Evolutionary conservation across 2,329 filamentous ascomycete genomes (phyloP).

Genomic region (Xylariales sp.): DNA sequence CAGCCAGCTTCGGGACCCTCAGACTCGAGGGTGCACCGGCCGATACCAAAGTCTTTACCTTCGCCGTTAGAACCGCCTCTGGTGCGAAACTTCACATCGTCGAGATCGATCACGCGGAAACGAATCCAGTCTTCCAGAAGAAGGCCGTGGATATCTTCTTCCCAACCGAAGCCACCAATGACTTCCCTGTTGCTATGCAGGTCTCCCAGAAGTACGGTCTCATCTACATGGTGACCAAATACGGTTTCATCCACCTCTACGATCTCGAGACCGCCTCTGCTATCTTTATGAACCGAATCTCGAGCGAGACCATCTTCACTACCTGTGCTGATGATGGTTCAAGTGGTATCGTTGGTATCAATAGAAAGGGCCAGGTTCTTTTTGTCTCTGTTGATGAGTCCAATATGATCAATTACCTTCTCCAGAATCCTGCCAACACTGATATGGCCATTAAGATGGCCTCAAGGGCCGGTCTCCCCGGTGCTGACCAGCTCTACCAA

Average conservation of each 20-base stretch:
- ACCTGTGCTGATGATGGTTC: conserved; percentile 80
- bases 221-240: conserved; percentile 96
- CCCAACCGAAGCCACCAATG: conserved; percentile 88
- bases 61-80: conserved; percentile 83
- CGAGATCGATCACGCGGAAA: conserved; percentile 88
- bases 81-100: conserved; percentile 97
- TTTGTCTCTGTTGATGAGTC: conserved; percentile 90
- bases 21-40: conserved; percentile 82
- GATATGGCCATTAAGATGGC: conserved; percentile 94
- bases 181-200: conserved; percentile 97
- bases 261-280: conserved; percentile 92
- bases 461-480: conserved; percentile 86
- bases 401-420: conserved; percentile 87
- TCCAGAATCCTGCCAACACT: conserved; percentile 92
- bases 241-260: conserved; percentile 98
- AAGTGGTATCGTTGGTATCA: conserved; percentile 87
- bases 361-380: conserved; percentile 94
- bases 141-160: conserved; percentile 98
- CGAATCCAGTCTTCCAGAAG: conserved; percentile 87
- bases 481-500: conserved; percentile 88
- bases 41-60: conserved; percentile 94
- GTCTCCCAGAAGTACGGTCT: conserved; percentile 95
- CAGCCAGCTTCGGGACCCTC: conserved; percentile 87
- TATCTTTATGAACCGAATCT: conserved; percentile 99
- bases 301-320: conserved; percentile 97